phyloP scores from a whole-genome alignment of 768 basidiomycete species.

The Tulasnella calospora region DNA sequence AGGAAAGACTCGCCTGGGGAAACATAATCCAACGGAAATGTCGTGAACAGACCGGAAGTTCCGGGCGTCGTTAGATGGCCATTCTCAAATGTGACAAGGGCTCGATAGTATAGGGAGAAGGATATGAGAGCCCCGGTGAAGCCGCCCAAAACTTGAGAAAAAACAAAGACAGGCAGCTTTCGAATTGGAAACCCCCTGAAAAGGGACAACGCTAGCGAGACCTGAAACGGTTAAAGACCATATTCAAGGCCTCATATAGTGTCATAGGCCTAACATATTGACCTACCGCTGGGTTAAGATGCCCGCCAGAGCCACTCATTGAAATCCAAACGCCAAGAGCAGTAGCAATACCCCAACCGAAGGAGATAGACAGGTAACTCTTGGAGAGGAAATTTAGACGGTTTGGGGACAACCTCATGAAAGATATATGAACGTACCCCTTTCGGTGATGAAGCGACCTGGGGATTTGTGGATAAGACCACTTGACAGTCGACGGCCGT shows the following conservation, averaged over 20 bases:
- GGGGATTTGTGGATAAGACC: slow-evolving; percentile 4
- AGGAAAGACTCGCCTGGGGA: slow-evolving; percentile 35
- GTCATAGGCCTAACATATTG: not conserved
- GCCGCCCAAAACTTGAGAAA: slow-evolving; percentile 60
- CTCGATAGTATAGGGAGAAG: slow-evolving; percentile 59
- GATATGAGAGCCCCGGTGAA: slow-evolving; percentile 57
- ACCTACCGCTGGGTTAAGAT: slow-evolving; percentile 28
- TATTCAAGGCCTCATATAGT: not conserved
- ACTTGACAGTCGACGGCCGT: slow-evolving; percentile 24
- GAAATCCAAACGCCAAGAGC: slow-evolving; percentile 28
- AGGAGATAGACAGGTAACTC: slow-evolving; percentile 10
- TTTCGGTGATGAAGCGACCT: slow-evolving; percentile 12
- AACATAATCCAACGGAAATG: slow-evolving; percentile 42
- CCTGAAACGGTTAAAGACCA: not conserved
- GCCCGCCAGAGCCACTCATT: slow-evolving; percentile 24
- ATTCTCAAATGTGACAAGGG: slow-evolving; percentile 55
- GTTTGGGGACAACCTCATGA: too few relatives aligned
- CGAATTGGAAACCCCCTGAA: slow-evolving; percentile 24
- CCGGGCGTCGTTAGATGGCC: slow-evolving; percentile 35
- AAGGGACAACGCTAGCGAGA: slow-evolving; percentile 18
- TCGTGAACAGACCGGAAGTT: slow-evolving; percentile 56
- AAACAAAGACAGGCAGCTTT: slow-evolving; percentile 51
- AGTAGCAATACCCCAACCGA: slow-evolving; percentile 27
- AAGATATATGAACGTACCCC: not conserved
- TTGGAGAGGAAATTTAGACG: not conserved